Evolutionary conservation across 768 basidiomycete species (phyloP), one percentile per base, ranked within the genome.

Genomic region (Rhodotorula kratochvilovae): DNA sequence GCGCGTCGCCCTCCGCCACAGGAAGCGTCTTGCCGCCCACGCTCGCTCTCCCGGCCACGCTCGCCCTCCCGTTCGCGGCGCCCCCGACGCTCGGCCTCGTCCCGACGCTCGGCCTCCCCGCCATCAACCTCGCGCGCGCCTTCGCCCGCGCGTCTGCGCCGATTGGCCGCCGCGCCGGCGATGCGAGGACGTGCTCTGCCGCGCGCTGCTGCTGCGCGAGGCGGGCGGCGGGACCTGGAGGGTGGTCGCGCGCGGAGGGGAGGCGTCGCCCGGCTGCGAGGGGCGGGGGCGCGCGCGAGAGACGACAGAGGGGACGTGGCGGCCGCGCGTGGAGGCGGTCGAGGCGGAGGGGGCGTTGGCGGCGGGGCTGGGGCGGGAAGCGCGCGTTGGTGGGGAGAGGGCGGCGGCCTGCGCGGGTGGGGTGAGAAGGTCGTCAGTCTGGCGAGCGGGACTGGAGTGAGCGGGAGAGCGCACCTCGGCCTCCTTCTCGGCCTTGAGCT

Each of bases 401-500:
- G 39, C 15, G 19, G 43, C 43, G 2, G 10, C 33, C 19, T 23
- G 45, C 46, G 25, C 7, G 43, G 23, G 31, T 27, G 23, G 29
- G 3, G 11, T 23, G 56, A 8, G 13, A 58, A n/a, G 1, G 16
- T 5, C 13, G 10, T 3, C 10, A 0, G 3, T 16, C 19, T 11
- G 15, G 17, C 23, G 5, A 19, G 53, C 19, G 31, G 6, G 16
- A 33, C 19, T 10, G 4, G 53, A 10, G 17, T 10, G 39, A 6
- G 12, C 5, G 7, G 21, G n/a, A 48, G 39, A 13, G 39, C 72
- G 46, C 42, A 66, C 70, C 61, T 75, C 69, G 8, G 63, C 63
- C 33, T 73, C 63, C 50, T 67, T 61, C 48, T 77, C 76, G 1
- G 43, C 55, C 46, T 61, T 71, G 56, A 75, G 43, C 61, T 75